Evolutionary conservation across 2,329 filamentous ascomycete species (phyloP).

Genomic region (Hymenoscyphus infarciens): DNA sequence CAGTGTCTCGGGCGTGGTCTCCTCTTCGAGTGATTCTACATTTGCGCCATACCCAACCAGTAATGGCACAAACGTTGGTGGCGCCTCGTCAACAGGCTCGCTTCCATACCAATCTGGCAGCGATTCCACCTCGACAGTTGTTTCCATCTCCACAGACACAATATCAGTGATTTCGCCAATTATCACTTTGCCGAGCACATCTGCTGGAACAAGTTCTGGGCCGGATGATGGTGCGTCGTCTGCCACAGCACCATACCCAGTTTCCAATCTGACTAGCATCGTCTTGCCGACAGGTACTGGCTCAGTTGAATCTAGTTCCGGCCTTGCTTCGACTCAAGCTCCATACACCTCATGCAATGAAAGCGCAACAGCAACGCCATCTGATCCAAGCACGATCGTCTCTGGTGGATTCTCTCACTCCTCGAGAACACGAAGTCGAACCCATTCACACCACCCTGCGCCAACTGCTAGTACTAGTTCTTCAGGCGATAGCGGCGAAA

Average conservation of each 20-base stretch:
- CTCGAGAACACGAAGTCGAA: slow-evolving; percentile 3
- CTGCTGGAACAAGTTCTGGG: background rate
- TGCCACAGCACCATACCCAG: slow-evolving; percentile 17
- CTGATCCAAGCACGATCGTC: slow-evolving; percentile 8
- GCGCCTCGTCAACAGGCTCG: background rate
- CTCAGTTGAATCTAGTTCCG: background rate
- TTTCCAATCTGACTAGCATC: slow-evolving; percentile 12
- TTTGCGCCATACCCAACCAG: slow-evolving; percentile 16
- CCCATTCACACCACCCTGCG: background rate
- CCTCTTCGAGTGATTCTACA: slow-evolving; percentile 7
- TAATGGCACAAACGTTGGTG: slow-evolving; percentile 10
- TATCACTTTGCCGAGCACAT: background rate
- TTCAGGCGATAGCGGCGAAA: background rate
- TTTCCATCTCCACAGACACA: background rate
- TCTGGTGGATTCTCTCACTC: slow-evolving; percentile 1
- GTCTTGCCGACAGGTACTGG: slow-evolving; percentile 14
- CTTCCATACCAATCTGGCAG: background rate
- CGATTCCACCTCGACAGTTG: background rate
- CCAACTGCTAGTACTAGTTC: background rate
- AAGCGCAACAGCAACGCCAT: slow-evolving; percentile 4
- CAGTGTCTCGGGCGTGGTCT: background rate
- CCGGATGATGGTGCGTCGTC: background rate
- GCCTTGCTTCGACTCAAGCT: background rate
- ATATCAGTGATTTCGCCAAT: background rate
- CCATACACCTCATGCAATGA: background rate